phyloP scores from a whole-genome alignment of 2,329 filamentous ascomycete species.

The Plenodomus biglobosus region DNA sequence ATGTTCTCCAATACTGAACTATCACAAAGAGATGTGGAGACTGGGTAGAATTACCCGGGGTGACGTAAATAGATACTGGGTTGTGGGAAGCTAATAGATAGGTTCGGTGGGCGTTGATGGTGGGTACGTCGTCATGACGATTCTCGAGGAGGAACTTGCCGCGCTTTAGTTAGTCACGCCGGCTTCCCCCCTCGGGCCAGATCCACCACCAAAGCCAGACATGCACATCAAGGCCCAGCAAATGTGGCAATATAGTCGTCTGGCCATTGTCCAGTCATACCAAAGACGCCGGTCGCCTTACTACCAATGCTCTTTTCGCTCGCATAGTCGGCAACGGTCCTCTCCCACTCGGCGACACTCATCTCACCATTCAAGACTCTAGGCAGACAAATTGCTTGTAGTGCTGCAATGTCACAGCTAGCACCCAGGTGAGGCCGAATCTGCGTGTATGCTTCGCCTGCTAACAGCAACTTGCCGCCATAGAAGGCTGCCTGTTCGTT shows the following conservation, averaged over 20 bases:
- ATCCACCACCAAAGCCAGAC: not conserved
- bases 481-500: slow-evolving; percentile 37
- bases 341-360: slow-evolving; percentile 34
- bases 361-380: slow-evolving; percentile 41
- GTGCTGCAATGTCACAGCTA: slow-evolving; percentile 49
- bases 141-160: too few species aligned
- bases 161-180: too few species aligned
- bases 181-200: too few species aligned
- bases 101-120: too few species aligned
- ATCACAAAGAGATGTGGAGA: too few species aligned
- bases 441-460: slow-evolving; percentile 49
- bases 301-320: slow-evolving; percentile 15
- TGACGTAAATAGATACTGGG: too few species aligned
- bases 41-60: too few species aligned
- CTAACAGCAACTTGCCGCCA: slow-evolving; percentile 46
- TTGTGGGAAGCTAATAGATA: too few species aligned
- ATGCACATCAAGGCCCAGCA: not conserved
- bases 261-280: slow-evolving; percentile 21
- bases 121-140: too few species aligned
- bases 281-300: slow-evolving; percentile 11
- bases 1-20: too few species aligned
- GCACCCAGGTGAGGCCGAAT: slow-evolving; percentile 49
- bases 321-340: slow-evolving; percentile 28
- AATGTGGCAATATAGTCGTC: slow-evolving; percentile 2
- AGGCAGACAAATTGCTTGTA: slow-evolving; percentile 43